Percentiles rank a stretch among this genome's conserved stretches.
These are phyloP conservation scores for Aquilaria sinensis DNA, from an alignment of 345 rosid genomes.

Conservation along the genomic window DNA sequence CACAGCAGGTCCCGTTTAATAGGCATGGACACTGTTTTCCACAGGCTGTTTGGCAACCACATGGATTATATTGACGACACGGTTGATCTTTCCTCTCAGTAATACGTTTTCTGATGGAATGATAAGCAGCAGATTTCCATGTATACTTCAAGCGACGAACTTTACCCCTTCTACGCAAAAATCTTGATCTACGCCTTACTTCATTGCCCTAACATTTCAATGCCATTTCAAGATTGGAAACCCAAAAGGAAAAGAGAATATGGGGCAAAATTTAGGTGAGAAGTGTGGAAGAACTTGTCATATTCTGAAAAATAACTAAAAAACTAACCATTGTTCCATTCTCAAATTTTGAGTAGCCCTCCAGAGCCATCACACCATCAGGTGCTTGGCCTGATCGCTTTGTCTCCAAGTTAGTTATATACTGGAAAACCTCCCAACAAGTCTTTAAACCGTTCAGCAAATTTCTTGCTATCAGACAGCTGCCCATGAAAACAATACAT, in stretches of 20 bases:
- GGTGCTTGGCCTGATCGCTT: slow-evolving; percentile 51
- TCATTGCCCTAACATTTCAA: slow-evolving; percentile 52
- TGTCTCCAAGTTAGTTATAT: slow-evolving; percentile 69
- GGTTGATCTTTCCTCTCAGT: slow-evolving; percentile 98
- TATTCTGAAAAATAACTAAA: slow-evolving; percentile 4
- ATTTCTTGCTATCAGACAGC: slow-evolving; percentile 93
- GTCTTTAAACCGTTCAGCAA: slow-evolving; percentile 88
- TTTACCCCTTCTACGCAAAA: slow-evolving; percentile 87
- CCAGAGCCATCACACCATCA: slow-evolving; percentile 59
- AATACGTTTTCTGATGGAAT: slow-evolving; percentile 85
- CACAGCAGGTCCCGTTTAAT: slow-evolving; percentile 98
- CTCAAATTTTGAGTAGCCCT: slow-evolving; percentile 82
- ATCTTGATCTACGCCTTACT: slow-evolving; percentile 90
- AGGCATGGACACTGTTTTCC: slow-evolving; percentile 89
- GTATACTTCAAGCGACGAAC: slow-evolving; percentile 98
- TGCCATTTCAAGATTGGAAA: slow-evolving; percentile 5
- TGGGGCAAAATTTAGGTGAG: no score
- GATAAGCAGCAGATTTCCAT: slow-evolving; percentile 98
- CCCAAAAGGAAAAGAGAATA: background rate
- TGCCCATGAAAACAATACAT: slow-evolving; percentile 25
- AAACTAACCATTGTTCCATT: slow-evolving; percentile 66
- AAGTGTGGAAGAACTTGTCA: no score
- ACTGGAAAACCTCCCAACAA: slow-evolving; percentile 85
- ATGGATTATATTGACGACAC: slow-evolving; percentile 97
- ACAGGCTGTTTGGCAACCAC: slow-evolving; percentile 86